These are phyloP conservation scores for Henckelia pumila DNA, from an alignment of 257 asterid genomes.

Conservation along the genomic window DNA sequence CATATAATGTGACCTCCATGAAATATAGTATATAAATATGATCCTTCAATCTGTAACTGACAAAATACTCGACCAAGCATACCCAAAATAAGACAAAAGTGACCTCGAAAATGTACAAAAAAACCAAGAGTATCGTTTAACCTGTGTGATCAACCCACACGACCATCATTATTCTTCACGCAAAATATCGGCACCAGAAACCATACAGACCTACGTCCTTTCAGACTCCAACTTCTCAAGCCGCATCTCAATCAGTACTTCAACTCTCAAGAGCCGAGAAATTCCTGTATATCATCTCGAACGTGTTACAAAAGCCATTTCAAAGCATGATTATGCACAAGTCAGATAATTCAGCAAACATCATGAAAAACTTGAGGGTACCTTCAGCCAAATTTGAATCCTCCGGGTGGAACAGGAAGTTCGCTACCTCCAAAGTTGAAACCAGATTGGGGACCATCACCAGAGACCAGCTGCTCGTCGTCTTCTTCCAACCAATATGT, in stretches of 20 bases:
- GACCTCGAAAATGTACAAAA: slow-evolving; percentile 25
- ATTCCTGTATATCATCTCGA: slow-evolving; percentile 30
- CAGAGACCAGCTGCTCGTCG: slow-evolving; percentile 37
- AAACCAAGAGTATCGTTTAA: slow-evolving; percentile 12
- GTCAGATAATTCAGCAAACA: slow-evolving; percentile 6
- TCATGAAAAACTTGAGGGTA: slow-evolving; percentile 11
- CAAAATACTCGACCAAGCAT: slow-evolving; percentile 18
- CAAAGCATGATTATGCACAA: neutral
- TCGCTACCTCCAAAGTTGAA: slow-evolving; percentile 63
- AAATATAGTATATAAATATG: slow-evolving; percentile 17
- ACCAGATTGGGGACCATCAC: slow-evolving; percentile 45
- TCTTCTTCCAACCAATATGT: slow-evolving; percentile 54
- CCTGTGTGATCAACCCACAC: slow-evolving; percentile 16
- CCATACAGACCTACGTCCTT: slow-evolving; percentile 19
- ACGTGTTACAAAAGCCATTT: slow-evolving; percentile 7
- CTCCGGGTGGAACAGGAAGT: slow-evolving; percentile 60
- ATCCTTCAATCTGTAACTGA: slow-evolving; percentile 16
- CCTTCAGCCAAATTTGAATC: slow-evolving; percentile 69
- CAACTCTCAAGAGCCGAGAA: slow-evolving; percentile 12
- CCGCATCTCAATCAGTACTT: slow-evolving; percentile 20
- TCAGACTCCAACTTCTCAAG: slow-evolving; percentile 27
- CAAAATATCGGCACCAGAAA: slow-evolving; percentile 15
- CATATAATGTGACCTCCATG: slow-evolving; percentile 26
- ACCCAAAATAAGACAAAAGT: slow-evolving; percentile 20
- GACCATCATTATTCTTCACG: slow-evolving; percentile 19